phyloP scores from a whole-genome alignment of 306 rosid genomes.

The Rosa multiflora region DNA sequence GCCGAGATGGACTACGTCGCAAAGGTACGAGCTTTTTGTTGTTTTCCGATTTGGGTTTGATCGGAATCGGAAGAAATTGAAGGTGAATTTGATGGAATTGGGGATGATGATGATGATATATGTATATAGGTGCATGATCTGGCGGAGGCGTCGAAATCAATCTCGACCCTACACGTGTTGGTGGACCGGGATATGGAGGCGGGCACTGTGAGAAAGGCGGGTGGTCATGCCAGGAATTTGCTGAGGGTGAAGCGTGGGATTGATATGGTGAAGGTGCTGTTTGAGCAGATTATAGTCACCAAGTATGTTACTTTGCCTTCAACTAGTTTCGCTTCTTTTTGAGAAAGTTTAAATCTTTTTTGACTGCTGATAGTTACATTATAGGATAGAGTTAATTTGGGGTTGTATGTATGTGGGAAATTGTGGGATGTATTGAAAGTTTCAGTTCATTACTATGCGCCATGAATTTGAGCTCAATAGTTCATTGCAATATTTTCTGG shows the following conservation, averaged over 20 bases:
- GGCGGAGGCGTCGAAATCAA: constrained; percentile 71
- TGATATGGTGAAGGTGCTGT: constrained; percentile 85
- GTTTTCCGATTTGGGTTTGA: not conserved
- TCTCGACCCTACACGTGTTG: constrained; percentile 53
- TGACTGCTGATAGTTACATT: not conserved
- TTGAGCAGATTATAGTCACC: constrained; percentile 64
- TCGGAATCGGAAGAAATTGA: not conserved
- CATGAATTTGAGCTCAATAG: too few relatives aligned
- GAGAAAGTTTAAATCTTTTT: not conserved
- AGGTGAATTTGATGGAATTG: constrained; percentile 5
- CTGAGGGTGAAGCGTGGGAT: constrained; percentile 89
- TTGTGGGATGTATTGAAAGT: too few relatives aligned
- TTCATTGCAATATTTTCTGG: too few relatives aligned
- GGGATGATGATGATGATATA: not conserved
- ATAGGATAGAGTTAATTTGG: not conserved
- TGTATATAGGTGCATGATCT: constrained; percentile 67
- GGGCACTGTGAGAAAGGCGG: constrained; percentile 51
- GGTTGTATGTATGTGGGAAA: too few relatives aligned
- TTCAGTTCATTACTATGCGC: too few relatives aligned
- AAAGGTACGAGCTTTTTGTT: constrained; percentile 44
- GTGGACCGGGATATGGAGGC: constrained; percentile 64
- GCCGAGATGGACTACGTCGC: constrained; percentile 89
- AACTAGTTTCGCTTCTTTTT: not conserved
- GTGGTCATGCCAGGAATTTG: constrained; percentile 88
- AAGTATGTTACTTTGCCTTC: constrained; percentile 46